Percentiles rank a stretch among this genome's conserved stretches.
Evolutionary conservation across 2,329 filamentous ascomycete genomes (phyloP).

Genomic region (Fusarium bulbicola): DNA sequence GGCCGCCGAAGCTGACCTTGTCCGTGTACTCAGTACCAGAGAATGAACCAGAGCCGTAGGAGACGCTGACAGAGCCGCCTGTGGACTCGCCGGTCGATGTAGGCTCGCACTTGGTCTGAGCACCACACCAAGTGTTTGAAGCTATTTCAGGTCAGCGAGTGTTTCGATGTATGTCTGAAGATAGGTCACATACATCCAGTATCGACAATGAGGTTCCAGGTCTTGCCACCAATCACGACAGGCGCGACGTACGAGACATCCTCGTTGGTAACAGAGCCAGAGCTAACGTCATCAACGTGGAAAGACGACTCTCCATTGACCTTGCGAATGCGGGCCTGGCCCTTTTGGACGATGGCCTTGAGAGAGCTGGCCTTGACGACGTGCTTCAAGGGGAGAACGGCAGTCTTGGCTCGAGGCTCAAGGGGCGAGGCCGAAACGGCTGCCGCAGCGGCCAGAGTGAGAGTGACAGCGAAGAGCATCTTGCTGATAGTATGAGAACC

Average conservation of each 20-base stretch:
- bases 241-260: neutral
- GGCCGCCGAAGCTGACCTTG: neutral
- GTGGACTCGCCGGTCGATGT: neutral
- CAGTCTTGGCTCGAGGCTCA: neutral
- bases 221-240: neutral
- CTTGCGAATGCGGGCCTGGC: neutral
- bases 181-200: neutral
- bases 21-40: neutral
- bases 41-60: neutral
- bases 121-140: neutral
- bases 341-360: neutral
- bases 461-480: neutral
- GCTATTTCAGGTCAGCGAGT: neutral
- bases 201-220: neutral
- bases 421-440: neutral
- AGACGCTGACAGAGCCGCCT: neutral
- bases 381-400: neutral
- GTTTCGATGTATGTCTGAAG: fast-evolving
- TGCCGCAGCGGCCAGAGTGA: neutral
- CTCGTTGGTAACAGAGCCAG: neutral
- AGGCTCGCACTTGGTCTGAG: neutral
- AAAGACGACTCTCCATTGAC: neutral
- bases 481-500: neutral
- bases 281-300: neutral
- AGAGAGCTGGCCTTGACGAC: neutral